Percentiles rank a stretch among this genome's conserved stretches.
These are phyloP conservation scores for Aphanomyces cochlioides DNA, from an alignment of 352 stramenopile species.

Conservation along the genomic window DNA sequence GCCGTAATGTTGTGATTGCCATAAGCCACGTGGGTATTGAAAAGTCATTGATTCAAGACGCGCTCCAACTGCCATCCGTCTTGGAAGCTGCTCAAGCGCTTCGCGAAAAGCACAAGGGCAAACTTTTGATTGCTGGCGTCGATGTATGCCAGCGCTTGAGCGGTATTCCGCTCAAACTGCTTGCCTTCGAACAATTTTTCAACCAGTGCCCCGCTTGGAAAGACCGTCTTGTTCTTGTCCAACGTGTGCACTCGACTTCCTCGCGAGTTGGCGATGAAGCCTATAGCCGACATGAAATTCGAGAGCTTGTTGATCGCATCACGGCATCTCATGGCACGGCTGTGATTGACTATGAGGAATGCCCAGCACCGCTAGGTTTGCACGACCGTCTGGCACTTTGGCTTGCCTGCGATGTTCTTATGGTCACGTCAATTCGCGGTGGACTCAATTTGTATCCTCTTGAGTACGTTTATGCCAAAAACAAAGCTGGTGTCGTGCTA, in stretches of 20 bases:
- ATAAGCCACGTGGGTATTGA: slow-evolving; percentile 98
- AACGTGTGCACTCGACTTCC: slow-evolving; percentile 86
- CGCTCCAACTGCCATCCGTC: slow-evolving; percentile 61
- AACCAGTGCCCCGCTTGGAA: slow-evolving; percentile 93
- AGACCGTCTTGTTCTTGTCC: slow-evolving; percentile 93
- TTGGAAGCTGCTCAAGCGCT: slow-evolving; percentile 70
- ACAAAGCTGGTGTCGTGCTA: slow-evolving; percentile 91
- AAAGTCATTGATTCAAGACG: slow-evolving; percentile 56
- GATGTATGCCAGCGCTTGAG: slow-evolving; percentile 93
- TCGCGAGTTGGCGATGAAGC: slow-evolving; percentile 83
- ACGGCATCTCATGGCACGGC: slow-evolving; percentile 58
- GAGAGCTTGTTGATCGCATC: slow-evolving; percentile 76
- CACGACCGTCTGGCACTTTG: slow-evolving; percentile 91
- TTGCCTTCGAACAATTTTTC: slow-evolving; percentile 95
- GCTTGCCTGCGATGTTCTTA: slow-evolving; percentile 93
- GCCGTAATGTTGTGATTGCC: slow-evolving; percentile 94
- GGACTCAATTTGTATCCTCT: slow-evolving; percentile 97
- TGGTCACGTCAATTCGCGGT: slow-evolving; percentile 94
- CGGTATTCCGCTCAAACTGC: slow-evolving; percentile 92
- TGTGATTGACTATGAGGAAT: slow-evolving; percentile 89
- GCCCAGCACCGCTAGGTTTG: slow-evolving; percentile 72
- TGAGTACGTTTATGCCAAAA: slow-evolving; percentile 91
- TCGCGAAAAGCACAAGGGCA: slow-evolving; percentile 87
- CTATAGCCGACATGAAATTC: slow-evolving; percentile 81
- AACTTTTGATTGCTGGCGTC: slow-evolving; percentile 89